Evolutionary conservation across 108 stramenopile genomes (phyloP), one percentile per base, ranked within the genome.

Genomic region (Stephanodiscus minutulus): DNA sequence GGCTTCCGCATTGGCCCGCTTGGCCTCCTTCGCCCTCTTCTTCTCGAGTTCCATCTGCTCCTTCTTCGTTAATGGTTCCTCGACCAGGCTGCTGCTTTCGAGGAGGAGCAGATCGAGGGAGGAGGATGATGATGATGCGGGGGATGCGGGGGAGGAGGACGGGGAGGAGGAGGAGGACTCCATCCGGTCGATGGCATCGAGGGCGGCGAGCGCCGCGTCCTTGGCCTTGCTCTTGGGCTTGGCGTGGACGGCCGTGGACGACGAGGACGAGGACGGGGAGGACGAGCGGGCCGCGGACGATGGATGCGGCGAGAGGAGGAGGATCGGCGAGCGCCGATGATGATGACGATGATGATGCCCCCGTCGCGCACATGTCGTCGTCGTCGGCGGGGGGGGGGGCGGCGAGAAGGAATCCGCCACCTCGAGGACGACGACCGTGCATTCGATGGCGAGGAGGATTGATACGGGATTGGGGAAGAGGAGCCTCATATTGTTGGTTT

Each of bases 151-250:
- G 0, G 33, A 0, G 1, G 54, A 5, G 12, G 54, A 13, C 27
- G 25, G 7, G 5, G 54, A 1, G 24, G 54, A 21, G 27, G 25
- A 28, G 27, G 4, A 13, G 13, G 46, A 54, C 44, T 61, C 66
- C 41, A 46, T 64, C 3, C 61, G 69, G 37, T 81, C 79, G 25
- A 83, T 24, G 9, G 82, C 82, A 25, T 92, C 91, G 9, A 93
- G 69, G 29, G 86, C 84, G 18, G 78, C 88, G 12, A 87, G 64
- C 10, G 88, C 88, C 35, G 83, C 87, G 18, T 81, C 78, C 39
- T 85, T 88, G 67, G 81, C 74, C 33, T 64, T 72, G 46, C 61
- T 72, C 72, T 87, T 88, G 70, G 86, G 86, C 83, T 88, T 91
- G 69, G 91, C 88, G 64, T 79, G 65, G 1, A 90, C 76, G 12